Evolutionary conservation across 1,139 yeast genomes (phyloP), one percentile per base, ranked within the genome.

Genomic region (Saccharomyces hybrid): DNA sequence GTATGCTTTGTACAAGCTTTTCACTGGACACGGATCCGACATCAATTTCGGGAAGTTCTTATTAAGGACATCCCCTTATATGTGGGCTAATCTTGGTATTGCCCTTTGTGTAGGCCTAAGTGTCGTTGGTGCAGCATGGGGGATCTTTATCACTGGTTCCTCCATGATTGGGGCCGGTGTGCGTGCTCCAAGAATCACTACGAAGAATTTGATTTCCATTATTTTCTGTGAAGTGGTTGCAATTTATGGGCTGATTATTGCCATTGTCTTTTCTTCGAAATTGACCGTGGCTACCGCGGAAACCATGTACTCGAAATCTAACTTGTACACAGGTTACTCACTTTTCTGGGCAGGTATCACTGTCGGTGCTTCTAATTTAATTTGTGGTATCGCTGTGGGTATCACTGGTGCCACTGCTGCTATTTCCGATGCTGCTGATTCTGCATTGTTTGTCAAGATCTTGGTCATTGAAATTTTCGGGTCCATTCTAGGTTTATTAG

Each of bases 181-280:
- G 58, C 88, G 88, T 71, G 93, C 96, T 4, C 99, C 99, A 51
- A 78, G 98, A 70, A 95, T 95, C 70, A 91, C 98, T 50, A 95
- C 99, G 58, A 95, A 95, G 78, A 93, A 93, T 73, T 81, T 95
- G 71, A 95, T 95, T 59, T 86, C 96, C 54, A 93, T 95, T 72
- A 95, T 95, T 76, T 95, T 95, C 78, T 95, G 99, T 79, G 99
- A 95, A 75, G 99, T 95, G 63, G 99, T 95, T 57, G 99, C 99
- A 60, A 95, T 95, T 70, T 95, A 95, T 70, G 99, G 99, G 7
- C 82, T 95, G 63, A 95, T 95, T 70, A 93, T 93, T 89, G 95
- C 99, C 51, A 95, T 95, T 78, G 99, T 95, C 47, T 93, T 93
- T 68, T 87, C 96, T 20, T 82, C 98, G 27, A 93, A 93, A 70